Base-by-base conservation (phyloP, 2,329 filamentous ascomycete species). In the Chaetomiaceae sp. region DNA sequence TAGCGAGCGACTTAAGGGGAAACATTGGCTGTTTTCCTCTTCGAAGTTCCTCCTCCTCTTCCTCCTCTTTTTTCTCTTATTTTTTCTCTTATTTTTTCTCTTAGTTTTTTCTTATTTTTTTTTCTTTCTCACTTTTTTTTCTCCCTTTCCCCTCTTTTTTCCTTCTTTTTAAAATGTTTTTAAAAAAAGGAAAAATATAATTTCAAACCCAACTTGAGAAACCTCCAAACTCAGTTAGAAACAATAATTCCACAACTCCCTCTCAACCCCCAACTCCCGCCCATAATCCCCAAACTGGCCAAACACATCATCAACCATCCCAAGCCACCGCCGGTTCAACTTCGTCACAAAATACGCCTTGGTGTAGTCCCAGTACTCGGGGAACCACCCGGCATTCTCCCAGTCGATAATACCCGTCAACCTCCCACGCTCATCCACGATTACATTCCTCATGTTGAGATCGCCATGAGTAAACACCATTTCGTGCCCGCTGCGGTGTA, bases 401-500 rank as follows among this genome's bases (percentile, higher is more conserved):
- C 22, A 40, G 22, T 44, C 40, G 17, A 33, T 27, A 20, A 33
- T 31, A 12, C 40, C 40, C 5, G 27, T 12, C 3, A 52, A 11
- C 19, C 17, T 23, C 9, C 42, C 27, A 27, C 42, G 5, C 2
- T 7, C 19, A 6, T 52, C 5, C 3, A 40, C 42, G 5, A 52
- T 19, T 5, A 52, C 4, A 27, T 52, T 52, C 4, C 27, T 19
- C 43, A 47, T 25, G 33, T 40, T 47, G 2, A 52, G 6, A n/a
- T 52, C 50, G 6, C 42, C 50, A n/a, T 52, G 34, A 2, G 50
- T 52, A 9, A 52, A 52, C 6, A 42, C 42, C 8, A 40, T 33
- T 6, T 34, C 20, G 6, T 52, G 39, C 9, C 48, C 40, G 23
- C 11, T n/a, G 11, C n/a, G 42, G 25, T 51, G 48, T 6, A 38